Conservation (phyloP, 768 basidiomycete genomes). For the Amylocystis lapponica region DNA sequence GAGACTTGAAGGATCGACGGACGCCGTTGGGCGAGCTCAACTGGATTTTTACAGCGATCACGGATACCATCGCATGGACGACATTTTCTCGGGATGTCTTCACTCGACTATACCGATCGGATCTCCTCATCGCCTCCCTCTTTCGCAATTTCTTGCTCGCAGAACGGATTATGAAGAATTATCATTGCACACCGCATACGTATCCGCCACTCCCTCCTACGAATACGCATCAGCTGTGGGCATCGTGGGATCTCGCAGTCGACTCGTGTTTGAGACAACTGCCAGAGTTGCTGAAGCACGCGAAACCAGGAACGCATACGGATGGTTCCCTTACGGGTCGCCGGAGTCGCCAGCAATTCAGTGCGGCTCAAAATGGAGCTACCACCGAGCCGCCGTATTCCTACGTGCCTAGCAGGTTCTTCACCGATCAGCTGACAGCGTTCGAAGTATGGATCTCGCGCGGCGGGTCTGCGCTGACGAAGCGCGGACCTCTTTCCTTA, state of each 20-base stretch:
- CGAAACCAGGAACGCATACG: conserved; percentile 13
- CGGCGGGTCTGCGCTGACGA: conserved; percentile 80
- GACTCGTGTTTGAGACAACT: conserved; percentile 91
- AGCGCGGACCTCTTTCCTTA: conserved; percentile 68
- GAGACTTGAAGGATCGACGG: conserved; percentile 92
- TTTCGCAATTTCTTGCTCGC: conserved; percentile 98
- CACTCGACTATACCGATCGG: conserved; percentile 89
- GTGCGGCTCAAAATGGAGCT: conserved; percentile 4
- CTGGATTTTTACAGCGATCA: conserved; percentile 99
- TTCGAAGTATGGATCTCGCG: conserved; percentile 98
- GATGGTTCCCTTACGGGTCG: conserved; percentile 18
- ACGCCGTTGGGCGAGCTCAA: conserved; percentile 98
- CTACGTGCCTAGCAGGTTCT: conserved; percentile 88
- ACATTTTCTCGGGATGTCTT: conserved; percentile 92
- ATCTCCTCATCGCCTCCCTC: conserved; percentile 90
- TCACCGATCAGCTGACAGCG: conserved; percentile 92
- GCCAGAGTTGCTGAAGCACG: conserved; percentile 62
- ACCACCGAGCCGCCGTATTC: conserved; percentile 46
- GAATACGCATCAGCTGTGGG: conserved; percentile 96
- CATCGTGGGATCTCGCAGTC: conserved; percentile 95
- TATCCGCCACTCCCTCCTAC: conserved; percentile 88
- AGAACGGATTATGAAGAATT: conserved; percentile 96
- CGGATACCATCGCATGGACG: conserved; percentile 99
- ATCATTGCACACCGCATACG: conserved; percentile 94
- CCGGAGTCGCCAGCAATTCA: conserved; percentile 20